Evolutionary conservation across 148 eudicot genomes (phyloP), one percentile per base, ranked within the genome.

Genomic region (Fallopia convolvulus): DNA sequence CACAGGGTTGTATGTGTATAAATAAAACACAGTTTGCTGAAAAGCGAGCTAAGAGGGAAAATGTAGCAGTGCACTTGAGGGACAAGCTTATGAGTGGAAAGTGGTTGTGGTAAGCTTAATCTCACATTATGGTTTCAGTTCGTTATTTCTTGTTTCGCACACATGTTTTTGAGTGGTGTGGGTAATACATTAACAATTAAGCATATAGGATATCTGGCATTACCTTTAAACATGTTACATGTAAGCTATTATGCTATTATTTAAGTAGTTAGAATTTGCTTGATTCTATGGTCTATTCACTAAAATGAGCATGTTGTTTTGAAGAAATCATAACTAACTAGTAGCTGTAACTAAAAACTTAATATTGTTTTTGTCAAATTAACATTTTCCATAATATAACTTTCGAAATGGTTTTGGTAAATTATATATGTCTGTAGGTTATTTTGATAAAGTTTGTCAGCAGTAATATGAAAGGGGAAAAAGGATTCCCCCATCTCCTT

Each of bases 31-130:
- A 79, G n/a, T 72, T 75, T 78, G 72, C 87, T 77, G 92, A 76
- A 80, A 95, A 95, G 81, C 80, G 97, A 88, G 87, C 86, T 30
- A 91, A 87, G 82, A 90, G 79, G 82, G 97, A 89, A 80, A 82
- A 84, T 85, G 80, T 85, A 76, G 89, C 82, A 76, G 85, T 83
- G 75, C 81, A 83, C 82, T 47, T 95, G 79, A 86, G 78, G 47
- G 94, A 89, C 79, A 83, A 93, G 77, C 85, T 95, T 41, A 76
- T 68, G 44, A 84, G 76, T 61, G 94, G 99, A 83, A 89, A 88
- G 70, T 92, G 94, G 94, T 32, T 86, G 75, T 95, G 99, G 99
- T 94, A 85, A 75, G 90, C 76, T 81, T 79, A 71, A 40, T 77
- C 9, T 26, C 30, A 61, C n/a, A 39, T 40, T 36, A 71, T 71